Conservation (phyloP, 495 filamentous ascomycete genomes). For the Penicillium subrubescens region DNA sequence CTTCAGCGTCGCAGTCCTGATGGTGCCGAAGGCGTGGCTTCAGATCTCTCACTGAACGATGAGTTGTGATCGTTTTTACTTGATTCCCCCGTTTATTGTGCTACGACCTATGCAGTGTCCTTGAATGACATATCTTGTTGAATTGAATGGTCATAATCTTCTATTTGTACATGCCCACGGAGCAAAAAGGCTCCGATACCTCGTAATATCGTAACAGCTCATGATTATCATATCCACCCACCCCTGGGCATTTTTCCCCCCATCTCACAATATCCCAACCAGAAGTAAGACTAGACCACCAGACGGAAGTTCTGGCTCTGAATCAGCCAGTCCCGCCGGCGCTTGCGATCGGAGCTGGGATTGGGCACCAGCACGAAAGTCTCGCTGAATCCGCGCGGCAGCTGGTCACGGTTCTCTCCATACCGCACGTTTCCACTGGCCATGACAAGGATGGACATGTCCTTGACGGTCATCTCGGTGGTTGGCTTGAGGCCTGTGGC, state of each 20-base stretch:
- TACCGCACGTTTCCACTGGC: conserved; percentile 70
- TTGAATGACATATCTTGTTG: neutral
- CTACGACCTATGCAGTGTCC: neutral
- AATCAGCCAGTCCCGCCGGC: conserved; percentile 63
- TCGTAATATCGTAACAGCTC: conserved; percentile 7
- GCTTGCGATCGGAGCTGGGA: conserved; percentile 53
- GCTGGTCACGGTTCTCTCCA: conserved; percentile 54
- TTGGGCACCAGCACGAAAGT: conserved; percentile 78
- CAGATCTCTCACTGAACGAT: neutral
- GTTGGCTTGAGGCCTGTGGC: conserved; percentile 40
- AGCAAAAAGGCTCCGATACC: neutral
- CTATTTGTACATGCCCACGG: neutral
- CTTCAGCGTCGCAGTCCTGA: conserved; percentile 13
- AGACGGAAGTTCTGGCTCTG: conserved; percentile 73
- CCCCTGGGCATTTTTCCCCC: neutral
- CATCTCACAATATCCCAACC: neutral
- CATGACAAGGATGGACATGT: conserved; percentile 69
- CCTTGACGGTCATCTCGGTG: conserved; percentile 43
- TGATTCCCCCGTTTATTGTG: neutral
- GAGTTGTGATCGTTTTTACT: neutral
- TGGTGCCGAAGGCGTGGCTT: neutral
- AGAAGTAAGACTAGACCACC: conserved; percentile 43
- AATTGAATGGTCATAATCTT: neutral
- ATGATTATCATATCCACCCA: neutral
- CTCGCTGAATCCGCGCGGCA: conserved; percentile 70